A percentile compares a stretch with the other conserved stretches of the same genome.
These are phyloP conservation scores for Amaranthus tricolor DNA, from an alignment of 179 eudicot species.

Conservation along the genomic window DNA sequence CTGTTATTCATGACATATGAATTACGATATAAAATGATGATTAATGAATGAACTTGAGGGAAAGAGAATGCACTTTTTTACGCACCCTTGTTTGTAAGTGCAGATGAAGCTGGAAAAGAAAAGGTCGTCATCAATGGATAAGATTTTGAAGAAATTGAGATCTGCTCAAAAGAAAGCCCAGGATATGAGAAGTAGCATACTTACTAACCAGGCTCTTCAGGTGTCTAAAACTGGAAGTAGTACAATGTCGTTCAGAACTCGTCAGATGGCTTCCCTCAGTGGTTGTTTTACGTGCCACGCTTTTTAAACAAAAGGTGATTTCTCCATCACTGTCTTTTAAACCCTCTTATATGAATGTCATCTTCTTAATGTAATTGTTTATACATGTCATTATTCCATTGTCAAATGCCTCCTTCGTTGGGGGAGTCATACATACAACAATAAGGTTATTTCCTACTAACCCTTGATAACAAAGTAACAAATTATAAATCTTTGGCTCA, in stretches of 20 bases:
- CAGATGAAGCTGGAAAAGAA: conserved; percentile 97
- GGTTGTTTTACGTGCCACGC: conserved; percentile 95
- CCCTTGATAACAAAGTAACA: no score
- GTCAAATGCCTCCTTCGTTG: not conserved
- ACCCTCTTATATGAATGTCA: no score
- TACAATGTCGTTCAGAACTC: conserved; percentile 46
- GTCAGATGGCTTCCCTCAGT: conserved; percentile 68
- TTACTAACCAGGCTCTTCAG: conserved; percentile 43
- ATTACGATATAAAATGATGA: not conserved
- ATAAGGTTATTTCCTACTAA: no score
- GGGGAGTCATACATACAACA: no score
- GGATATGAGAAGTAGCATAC: conserved; percentile 64
- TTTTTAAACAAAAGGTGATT: conserved; percentile 43
- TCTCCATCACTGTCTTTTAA: not conserved
- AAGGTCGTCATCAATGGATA: conserved; percentile 91
- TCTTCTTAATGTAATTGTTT: not conserved
- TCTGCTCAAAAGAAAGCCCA: conserved; percentile 93
- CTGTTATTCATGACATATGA: not conserved
- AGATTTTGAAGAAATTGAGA: conserved; percentile 77
- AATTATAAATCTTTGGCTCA: no score
- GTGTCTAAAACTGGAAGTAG: conserved; percentile 43
- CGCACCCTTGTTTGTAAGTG: conserved; percentile 9
- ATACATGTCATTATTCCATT: not conserved
- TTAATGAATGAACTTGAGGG: no score
- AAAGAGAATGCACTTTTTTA: no score